A percentile compares a stretch with the other conserved stretches of the same genome.
phyloP scores from a whole-genome alignment of 1,139 yeast species.

The Taphrina wiesneri region DNA sequence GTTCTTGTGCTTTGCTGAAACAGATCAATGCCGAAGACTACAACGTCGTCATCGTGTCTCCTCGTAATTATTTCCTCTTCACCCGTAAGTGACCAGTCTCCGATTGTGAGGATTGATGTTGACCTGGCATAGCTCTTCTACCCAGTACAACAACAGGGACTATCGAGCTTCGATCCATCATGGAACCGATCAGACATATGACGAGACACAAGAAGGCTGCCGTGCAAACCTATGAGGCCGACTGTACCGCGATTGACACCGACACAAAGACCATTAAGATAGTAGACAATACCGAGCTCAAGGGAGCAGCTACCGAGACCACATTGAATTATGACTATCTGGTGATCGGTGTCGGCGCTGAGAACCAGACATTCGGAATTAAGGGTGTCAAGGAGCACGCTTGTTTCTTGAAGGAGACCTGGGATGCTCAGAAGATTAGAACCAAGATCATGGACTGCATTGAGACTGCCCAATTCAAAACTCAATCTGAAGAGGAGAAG shows the following conservation, averaged over 20 bases:
- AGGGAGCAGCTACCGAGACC: slow-evolving; percentile 59
- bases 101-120: slow-evolving; percentile 92
- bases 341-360: slow-evolving; percentile 65
- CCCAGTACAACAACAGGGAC: slow-evolving; percentile 96
- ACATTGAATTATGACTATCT: slow-evolving; percentile 63
- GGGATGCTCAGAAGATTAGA: slow-evolving; percentile 61
- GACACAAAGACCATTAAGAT: slow-evolving; percentile 61
- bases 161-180: slow-evolving; percentile 81
- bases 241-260: slow-evolving; percentile 80
- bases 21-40: slow-evolving; percentile 81
- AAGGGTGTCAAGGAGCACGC: slow-evolving; percentile 60
- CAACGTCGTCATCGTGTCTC: slow-evolving; percentile 86
- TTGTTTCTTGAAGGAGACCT: slow-evolving; percentile 62
- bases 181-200: slow-evolving; percentile 60
- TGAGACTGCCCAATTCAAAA: slow-evolving; percentile 62
- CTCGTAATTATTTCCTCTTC: slow-evolving; percentile 91
- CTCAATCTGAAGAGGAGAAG: slow-evolving; percentile 61
- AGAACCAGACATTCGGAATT: slow-evolving; percentile 65
- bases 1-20: slow-evolving; percentile 68
- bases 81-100: slow-evolving; percentile 55
- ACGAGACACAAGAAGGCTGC: slow-evolving; percentile 72
- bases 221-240: slow-evolving; percentile 86
- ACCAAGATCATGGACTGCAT: slow-evolving; percentile 56
- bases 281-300: slow-evolving; percentile 57
- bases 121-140: slow-evolving; percentile 72